Evolutionary conservation across 345 rosid species (phyloP).

Genomic region (Populus deltoides): DNA sequence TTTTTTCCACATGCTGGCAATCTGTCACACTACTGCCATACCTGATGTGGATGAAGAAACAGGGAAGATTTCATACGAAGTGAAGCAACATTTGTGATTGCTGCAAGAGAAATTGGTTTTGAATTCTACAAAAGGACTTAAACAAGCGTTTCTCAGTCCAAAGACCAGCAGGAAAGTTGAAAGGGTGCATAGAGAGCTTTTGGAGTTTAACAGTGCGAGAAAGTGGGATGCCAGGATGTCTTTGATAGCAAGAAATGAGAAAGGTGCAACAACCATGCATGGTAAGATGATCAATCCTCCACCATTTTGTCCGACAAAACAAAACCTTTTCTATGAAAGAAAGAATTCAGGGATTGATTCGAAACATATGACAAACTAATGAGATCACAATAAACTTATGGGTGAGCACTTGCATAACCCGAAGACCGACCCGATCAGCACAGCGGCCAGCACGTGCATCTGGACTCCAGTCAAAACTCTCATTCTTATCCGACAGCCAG

Average conservation of each 20-base stretch:
- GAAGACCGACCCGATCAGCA: too few relatives aligned
- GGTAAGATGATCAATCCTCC: too few relatives aligned
- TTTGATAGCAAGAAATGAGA: slow-evolving; percentile 69
- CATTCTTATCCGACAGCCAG: not conserved
- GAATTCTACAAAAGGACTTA: slow-evolving; percentile 77
- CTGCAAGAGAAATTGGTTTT: slow-evolving; percentile 86
- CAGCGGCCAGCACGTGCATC: too few relatives aligned
- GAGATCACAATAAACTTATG: too few relatives aligned
- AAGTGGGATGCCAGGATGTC: slow-evolving; percentile 67
- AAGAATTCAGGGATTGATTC: too few relatives aligned
- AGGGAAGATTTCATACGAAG: slow-evolving; percentile 67
- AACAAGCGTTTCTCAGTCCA: slow-evolving; percentile 51
- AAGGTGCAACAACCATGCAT: slow-evolving; percentile 27
- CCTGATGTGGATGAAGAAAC: slow-evolving; percentile 83
- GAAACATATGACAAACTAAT: too few relatives aligned
- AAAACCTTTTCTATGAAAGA: too few relatives aligned
- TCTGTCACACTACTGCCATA: slow-evolving; percentile 86
- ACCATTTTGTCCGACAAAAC: too few relatives aligned
- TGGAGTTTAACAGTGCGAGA: slow-evolving; percentile 83
- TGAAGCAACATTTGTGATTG: slow-evolving; percentile 93
- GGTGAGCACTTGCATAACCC: too few relatives aligned
- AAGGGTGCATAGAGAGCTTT: slow-evolving; percentile 57
- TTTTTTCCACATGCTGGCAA: slow-evolving; percentile 59
- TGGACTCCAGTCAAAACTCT: too few relatives aligned
- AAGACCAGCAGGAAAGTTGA: slow-evolving; percentile 56